phyloP scores from a whole-genome alignment of 768 basidiomycete genomes.

The Pleurotus giganteus region DNA sequence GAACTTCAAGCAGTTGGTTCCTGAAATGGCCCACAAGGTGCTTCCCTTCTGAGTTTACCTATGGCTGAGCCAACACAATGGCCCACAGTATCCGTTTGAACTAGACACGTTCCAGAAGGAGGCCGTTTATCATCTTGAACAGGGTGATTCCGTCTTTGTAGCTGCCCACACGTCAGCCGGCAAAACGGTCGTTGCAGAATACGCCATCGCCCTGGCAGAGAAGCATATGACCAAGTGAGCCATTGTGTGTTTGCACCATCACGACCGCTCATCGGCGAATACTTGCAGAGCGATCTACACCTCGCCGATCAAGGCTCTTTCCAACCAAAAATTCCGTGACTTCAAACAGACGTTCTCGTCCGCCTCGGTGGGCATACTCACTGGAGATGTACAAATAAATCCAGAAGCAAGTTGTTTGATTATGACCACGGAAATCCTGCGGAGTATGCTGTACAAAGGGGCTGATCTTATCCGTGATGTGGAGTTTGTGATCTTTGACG shows the following conservation, averaged over 20 bases:
- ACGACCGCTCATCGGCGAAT: background rate
- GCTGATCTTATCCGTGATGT: conserved; percentile 98
- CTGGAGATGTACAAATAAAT: conserved; percentile 99
- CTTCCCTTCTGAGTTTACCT: conserved; percentile 12
- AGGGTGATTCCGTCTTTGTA: conserved; percentile 98
- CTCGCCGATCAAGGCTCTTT: conserved; percentile 97
- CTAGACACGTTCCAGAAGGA: conserved; percentile 99
- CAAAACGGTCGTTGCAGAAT: conserved; percentile 98
- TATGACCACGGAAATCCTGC: conserved; percentile 97
- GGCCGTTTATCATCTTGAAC: conserved; percentile 95
- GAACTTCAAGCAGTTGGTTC: conserved; percentile 91
- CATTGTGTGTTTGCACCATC: background rate
- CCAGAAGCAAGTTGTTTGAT: conserved; percentile 96
- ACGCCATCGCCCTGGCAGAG: conserved; percentile 93
- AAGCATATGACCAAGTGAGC: conserved; percentile 97
- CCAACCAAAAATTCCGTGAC: conserved; percentile 98
- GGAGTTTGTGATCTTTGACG: conserved; percentile 99
- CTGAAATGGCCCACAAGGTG: conserved; percentile 94
- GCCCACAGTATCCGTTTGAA: conserved; percentile 90
- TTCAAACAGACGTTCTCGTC: conserved; percentile 96
- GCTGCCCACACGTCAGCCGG: conserved; percentile 99
- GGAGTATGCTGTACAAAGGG: conserved; percentile 98
- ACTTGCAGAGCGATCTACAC: conserved; percentile 89
- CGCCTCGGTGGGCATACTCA: conserved; percentile 90
- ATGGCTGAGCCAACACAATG: background rate